A percentile compares a stretch with the other conserved stretches of the same genome.
These are phyloP conservation scores for Holtermanniella nyarrowii DNA, from an alignment of 768 basidiomycete genomes.

Conservation along the genomic window DNA sequence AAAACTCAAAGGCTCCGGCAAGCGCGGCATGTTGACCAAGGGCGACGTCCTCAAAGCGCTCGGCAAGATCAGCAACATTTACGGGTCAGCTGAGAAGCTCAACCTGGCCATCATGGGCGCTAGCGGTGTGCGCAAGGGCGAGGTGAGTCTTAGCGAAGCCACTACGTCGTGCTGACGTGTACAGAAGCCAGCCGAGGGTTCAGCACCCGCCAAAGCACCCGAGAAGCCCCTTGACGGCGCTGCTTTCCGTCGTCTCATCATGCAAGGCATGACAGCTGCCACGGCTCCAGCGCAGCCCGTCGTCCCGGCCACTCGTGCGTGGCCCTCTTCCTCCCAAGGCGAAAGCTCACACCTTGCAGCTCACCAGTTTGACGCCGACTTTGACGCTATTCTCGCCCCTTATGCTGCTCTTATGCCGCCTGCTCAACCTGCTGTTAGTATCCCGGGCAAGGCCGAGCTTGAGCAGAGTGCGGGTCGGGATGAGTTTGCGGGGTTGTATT, in stretches of 20 bases:
- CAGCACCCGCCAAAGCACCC: conserved; percentile 12
- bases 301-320: background rate
- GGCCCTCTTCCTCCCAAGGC: conserved; percentile 17
- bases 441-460: conserved; percentile 17
- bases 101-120: conserved; percentile 24
- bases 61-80: conserved; percentile 54
- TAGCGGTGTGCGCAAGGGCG: conserved; percentile 23
- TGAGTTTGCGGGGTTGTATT: conserved; percentile 37
- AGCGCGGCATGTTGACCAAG: conserved; percentile 89
- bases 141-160: conserved; percentile 17
- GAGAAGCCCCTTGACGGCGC: conserved; percentile 29
- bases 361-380: conserved; percentile 18
- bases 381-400: conserved; percentile 34
- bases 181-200: background rate
- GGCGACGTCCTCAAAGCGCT: conserved; percentile 83
- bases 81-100: conserved; percentile 36
- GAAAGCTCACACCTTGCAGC: background rate
- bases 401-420: conserved; percentile 32
- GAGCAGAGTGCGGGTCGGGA: conserved; percentile 26
- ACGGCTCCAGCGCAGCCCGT: conserved; percentile 22
- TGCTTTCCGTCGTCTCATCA: conserved; percentile 28
- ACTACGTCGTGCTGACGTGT: background rate
- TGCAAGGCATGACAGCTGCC: conserved; percentile 31
- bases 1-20: conserved; percentile 74
- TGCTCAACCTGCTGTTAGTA: conserved; percentile 18